These are phyloP conservation scores for Royoungia palumana DNA, from an alignment of 768 basidiomycete genomes.

Conservation along the genomic window DNA sequence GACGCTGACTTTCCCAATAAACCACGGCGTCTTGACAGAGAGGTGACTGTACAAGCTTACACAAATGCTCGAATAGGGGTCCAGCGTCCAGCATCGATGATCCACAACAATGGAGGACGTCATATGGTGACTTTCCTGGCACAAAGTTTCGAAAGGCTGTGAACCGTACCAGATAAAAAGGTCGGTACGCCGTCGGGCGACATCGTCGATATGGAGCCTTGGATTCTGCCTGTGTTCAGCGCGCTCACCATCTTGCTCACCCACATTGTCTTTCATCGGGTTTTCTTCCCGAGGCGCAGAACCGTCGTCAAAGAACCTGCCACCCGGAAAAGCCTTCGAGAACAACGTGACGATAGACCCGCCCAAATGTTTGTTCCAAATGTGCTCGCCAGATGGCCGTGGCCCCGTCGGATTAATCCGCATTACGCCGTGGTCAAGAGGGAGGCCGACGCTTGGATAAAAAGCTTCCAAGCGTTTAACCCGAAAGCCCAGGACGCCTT, in stretches of 20 bases:
- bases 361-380: conserved; percentile 13
- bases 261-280: neutral
- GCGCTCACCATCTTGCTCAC: neutral
- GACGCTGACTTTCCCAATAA: too few relatives aligned
- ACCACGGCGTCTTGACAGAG: too few relatives aligned
- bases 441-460: conserved; percentile 8
- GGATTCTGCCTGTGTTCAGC: neutral
- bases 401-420: conserved; percentile 10
- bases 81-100: too few relatives aligned
- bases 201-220: conserved; percentile 1
- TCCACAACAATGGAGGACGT: too few relatives aligned
- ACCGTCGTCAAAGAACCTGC: neutral
- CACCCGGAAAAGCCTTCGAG: too few relatives aligned
- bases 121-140: too few relatives aligned
- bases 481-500: conserved; percentile 13
- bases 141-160: too few relatives aligned
- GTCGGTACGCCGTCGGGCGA: neutral
- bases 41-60: too few relatives aligned
- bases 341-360: neutral
- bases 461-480: conserved; percentile 6
- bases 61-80: too few relatives aligned
- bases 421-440: neutral
- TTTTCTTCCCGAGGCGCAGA: neutral
- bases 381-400: conserved; percentile 18
- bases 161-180: conserved; percentile 1